phyloP scores from a whole-genome alignment of 169 alveolate species.

The Perkinsus marinus region DNA sequence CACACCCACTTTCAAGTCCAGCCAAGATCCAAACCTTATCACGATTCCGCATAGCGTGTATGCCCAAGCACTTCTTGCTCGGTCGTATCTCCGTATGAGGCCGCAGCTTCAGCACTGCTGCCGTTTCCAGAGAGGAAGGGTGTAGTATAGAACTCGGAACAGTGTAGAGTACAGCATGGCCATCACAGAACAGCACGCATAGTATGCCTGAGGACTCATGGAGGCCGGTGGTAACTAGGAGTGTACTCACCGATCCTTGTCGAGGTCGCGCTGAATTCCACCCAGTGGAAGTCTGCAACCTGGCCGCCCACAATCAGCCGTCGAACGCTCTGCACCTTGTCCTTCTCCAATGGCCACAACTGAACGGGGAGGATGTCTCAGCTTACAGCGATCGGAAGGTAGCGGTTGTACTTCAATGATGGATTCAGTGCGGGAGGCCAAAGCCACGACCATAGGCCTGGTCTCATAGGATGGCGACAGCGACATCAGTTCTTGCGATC shows the following conservation, averaged over 20 bases:
- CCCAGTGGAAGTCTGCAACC: neutral
- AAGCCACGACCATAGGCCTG: neutral
- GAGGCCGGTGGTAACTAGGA: neutral
- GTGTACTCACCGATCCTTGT: neutral
- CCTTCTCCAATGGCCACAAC: neutral
- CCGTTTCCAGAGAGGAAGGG: neutral
- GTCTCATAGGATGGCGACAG: neutral
- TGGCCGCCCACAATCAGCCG: neutral
- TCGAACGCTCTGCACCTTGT: neutral
- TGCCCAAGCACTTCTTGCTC: neutral
- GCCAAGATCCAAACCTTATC: neutral
- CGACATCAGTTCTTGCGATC: neutral
- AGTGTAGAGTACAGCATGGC: neutral
- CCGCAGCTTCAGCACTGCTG: neutral
- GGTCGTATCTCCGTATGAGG: neutral
- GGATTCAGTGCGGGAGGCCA: neutral
- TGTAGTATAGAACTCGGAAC: neutral
- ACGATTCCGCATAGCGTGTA: neutral
- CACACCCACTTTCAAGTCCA: neutral
- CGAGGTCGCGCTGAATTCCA: neutral
- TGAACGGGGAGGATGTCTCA: neutral
- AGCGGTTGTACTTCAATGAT: neutral
- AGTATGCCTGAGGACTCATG: neutral
- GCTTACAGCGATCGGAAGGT: no score
- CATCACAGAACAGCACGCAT: neutral